Conservation (phyloP, 768 basidiomycete genomes). For the Ramaria sp. region DNA sequence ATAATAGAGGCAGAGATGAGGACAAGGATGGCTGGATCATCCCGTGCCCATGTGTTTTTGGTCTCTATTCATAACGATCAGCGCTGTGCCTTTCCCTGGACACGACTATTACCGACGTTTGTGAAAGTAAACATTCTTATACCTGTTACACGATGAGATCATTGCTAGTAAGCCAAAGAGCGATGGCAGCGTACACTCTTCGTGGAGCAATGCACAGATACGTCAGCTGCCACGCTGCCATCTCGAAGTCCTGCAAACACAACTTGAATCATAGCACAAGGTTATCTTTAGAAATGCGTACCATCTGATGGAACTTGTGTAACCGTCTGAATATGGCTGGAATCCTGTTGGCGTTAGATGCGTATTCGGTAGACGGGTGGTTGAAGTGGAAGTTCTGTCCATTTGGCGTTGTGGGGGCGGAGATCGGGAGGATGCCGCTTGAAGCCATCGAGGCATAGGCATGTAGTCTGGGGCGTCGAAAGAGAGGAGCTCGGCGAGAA, state of each 20-base stretch:
- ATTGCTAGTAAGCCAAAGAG: neutral
- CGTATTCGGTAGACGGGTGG: neutral
- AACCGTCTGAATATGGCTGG: constrained; percentile 75
- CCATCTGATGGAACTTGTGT: constrained; percentile 83
- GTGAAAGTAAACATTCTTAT: constrained; percentile 96
- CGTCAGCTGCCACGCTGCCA: constrained; percentile 92
- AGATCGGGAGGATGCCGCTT: neutral
- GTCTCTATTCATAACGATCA: constrained; percentile 51
- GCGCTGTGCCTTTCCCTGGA: neutral
- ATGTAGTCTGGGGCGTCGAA: neutral
- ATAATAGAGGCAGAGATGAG: constrained; percentile 71
- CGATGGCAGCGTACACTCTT: constrained; percentile 57
- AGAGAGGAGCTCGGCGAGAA: neutral
- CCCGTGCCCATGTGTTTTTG: constrained; percentile 96
- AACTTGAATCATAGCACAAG: neutral
- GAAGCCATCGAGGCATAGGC: constrained; percentile 2
- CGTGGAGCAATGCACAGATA: constrained; percentile 88
- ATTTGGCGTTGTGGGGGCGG: neutral
- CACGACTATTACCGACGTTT: constrained; percentile 52
- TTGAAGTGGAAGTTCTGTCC: neutral
- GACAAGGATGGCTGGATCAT: constrained; percentile 91
- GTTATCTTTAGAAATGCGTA: constrained; percentile 20
- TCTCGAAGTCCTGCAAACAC: constrained; percentile 75
- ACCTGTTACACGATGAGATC: constrained; percentile 31
- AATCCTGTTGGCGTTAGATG: constrained; percentile 40